These are phyloP conservation scores for Podaxis mareebaensis DNA, from an alignment of 768 basidiomycete species.

Conservation along the genomic window DNA sequence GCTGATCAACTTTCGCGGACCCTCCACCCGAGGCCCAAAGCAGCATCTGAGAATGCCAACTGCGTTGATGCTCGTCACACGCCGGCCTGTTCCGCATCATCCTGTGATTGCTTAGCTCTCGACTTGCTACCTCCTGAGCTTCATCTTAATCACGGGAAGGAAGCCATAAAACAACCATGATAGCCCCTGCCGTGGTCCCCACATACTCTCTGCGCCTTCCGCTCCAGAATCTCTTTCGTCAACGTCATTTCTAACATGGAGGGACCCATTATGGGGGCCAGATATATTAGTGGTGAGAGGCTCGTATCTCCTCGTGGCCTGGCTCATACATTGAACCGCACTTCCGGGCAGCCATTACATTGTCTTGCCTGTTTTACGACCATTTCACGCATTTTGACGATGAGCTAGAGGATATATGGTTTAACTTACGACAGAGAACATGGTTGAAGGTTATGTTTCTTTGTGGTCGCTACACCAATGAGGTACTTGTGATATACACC, in stretches of 20 bases:
- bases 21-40: no score
- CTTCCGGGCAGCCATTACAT: not conserved
- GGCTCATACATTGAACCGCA: not conserved
- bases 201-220: not conserved
- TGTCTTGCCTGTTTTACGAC: constrained; percentile 3
- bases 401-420: not conserved
- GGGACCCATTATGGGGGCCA: not conserved
- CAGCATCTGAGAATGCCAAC: no score
- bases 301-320: not conserved
- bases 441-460: constrained; percentile 5
- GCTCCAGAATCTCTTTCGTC: not conserved
- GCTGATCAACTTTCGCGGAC: no score
- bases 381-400: constrained; percentile 2
- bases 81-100: no score
- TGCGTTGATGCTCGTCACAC: no score
- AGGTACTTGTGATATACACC: constrained; percentile 1
- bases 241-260: not conserved
- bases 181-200: no score
- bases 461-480: not conserved
- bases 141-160: no score
- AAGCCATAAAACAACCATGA: no score
- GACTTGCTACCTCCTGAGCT: no score
- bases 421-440: not conserved
- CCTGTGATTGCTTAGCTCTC: no score
- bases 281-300: constrained; percentile 5